phyloP scores from a whole-genome alignment of 1,284 basidiomycete species.

The Puccinia sorghi region DNA sequence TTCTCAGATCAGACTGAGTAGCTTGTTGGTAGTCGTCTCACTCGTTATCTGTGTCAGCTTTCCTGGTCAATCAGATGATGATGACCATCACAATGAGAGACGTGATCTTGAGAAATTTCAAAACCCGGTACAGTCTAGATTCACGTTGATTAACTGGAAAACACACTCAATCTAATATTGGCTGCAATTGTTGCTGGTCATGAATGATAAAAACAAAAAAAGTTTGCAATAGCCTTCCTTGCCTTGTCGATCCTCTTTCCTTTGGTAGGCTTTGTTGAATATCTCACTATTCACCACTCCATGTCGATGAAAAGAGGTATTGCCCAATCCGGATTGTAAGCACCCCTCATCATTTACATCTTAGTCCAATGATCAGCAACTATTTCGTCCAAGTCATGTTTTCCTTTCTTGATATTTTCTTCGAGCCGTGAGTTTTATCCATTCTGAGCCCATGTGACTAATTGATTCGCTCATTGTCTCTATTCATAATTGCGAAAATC shows the following conservation, averaged over 20 bases:
- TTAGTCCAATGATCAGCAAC: background rate
- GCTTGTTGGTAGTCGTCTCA: constrained; percentile 24
- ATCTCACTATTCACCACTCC: background rate
- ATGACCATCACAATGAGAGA: background rate
- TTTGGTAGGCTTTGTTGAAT: constrained; percentile 12
- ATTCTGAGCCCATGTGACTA: background rate
- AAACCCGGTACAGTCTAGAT: background rate
- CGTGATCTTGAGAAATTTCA: background rate
- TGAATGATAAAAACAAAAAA: background rate
- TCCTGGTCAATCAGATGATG: background rate
- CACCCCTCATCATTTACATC: background rate
- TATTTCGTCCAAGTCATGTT: too few relatives aligned
- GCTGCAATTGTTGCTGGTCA: background rate
- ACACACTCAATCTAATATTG: background rate
- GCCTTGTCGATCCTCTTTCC: background rate
- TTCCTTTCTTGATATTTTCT: background rate
- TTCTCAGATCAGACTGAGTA: constrained; percentile 19
- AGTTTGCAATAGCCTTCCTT: constrained; percentile 16
- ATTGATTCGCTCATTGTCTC: background rate
- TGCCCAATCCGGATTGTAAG: constrained; percentile 22
- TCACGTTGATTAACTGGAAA: background rate
- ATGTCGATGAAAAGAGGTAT: constrained; percentile 11
- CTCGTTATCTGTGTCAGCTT: constrained; percentile 4
- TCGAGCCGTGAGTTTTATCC: background rate
- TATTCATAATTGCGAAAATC: background rate